phyloP scores from a whole-genome alignment of 2,329 filamentous ascomycete genomes.

The Sporothrix protearum region DNA sequence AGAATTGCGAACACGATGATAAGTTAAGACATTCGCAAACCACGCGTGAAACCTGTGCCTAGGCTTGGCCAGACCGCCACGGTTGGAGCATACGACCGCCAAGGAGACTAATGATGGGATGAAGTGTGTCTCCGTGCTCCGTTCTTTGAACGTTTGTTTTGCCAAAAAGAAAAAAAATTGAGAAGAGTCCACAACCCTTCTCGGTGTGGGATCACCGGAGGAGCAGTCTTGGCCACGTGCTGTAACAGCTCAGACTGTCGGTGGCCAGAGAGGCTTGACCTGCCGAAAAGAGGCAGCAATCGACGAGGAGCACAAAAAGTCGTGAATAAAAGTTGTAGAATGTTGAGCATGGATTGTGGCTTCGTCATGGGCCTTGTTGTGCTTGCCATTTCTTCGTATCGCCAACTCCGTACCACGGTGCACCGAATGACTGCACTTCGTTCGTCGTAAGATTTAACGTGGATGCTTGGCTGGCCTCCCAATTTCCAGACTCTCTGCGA shows the following conservation, averaged over 20 bases:
- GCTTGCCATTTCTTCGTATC: background rate
- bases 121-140: background rate
- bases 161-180: background rate
- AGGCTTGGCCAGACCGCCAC: background rate
- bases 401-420: background rate
- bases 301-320: too few species aligned
- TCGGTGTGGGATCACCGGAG: background rate
- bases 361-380: background rate
- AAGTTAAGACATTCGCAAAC: background rate
- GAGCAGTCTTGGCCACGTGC: background rate
- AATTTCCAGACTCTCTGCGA: slow-evolving; percentile 10
- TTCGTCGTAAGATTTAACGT: background rate
- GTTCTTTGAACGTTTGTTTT: background rate
- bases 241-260: background rate
- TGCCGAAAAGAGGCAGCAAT: background rate
- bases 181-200: too few species aligned
- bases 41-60: background rate
- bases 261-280: background rate
- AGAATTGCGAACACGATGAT: background rate
- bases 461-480: background rate
- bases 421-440: background rate
- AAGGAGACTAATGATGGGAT: background rate
- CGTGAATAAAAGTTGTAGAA: background rate
- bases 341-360: background rate
- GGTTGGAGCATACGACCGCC: background rate